phyloP scores from a whole-genome alignment of 2,329 filamentous ascomycete genomes.

The Rhynchosporium graminicola region DNA sequence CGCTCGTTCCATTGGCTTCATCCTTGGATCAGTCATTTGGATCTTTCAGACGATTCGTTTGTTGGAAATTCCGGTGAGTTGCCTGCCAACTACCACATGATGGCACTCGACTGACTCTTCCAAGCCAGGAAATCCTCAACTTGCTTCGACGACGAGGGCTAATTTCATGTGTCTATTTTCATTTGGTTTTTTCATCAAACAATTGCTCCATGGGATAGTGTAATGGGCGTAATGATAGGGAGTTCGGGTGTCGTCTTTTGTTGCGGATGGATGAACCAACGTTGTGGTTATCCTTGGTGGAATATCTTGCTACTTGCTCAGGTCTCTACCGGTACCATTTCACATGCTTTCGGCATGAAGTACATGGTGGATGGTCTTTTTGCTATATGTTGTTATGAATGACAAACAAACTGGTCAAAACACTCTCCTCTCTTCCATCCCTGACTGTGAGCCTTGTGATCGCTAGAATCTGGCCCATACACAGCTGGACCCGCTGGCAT shows the following conservation, averaged over 20 bases:
- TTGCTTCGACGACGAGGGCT: slow-evolving; percentile 3
- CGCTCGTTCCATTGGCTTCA: slow-evolving; percentile 12
- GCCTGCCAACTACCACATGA: neutral
- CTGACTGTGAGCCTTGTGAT: neutral
- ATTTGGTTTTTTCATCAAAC: slow-evolving; percentile 4
- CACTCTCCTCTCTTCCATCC: neutral
- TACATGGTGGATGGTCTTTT: neutral
- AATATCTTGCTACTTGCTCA: slow-evolving; percentile 1
- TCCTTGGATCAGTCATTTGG: slow-evolving; percentile 6
- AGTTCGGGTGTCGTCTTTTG: neutral
- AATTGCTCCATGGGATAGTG: slow-evolving; percentile 7
- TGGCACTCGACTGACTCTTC: neutral
- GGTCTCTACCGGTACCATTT: too few species aligned
- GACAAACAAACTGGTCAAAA: neutral
- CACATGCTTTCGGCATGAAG: slow-evolving; percentile 7
- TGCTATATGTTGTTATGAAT: slow-evolving; percentile 9
- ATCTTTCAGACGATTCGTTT: slow-evolving; percentile 7
- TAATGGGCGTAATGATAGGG: slow-evolving; percentile 2
- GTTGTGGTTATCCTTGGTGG: neutral
- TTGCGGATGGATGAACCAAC: neutral
- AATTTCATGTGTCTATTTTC: neutral
- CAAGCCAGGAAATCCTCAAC: slow-evolving; percentile 7
- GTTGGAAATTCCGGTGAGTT: slow-evolving; percentile 8
- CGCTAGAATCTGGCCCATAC: neutral
- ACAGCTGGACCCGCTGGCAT: neutral